Evolutionary conservation across 1,284 basidiomycete species (phyloP).

Genomic region (Leccinum pachyderme): DNA sequence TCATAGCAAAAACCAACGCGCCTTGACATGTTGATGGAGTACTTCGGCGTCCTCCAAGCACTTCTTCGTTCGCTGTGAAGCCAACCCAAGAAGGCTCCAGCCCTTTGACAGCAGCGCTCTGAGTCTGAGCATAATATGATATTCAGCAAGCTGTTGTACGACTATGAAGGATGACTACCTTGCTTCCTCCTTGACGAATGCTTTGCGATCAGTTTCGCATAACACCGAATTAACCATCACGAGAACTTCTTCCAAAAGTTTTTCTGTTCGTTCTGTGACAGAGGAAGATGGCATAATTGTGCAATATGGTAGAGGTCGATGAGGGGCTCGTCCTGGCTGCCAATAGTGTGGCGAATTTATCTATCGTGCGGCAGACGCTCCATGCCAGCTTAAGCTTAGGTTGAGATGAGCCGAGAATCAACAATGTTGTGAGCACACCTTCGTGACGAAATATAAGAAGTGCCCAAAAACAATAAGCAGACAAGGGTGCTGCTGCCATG

Average conservation of each 20-base stretch:
- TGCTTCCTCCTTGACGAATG: conserved; percentile 10
- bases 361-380: not conserved
- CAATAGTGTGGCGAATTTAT: conserved; percentile 17
- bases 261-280: not conserved
- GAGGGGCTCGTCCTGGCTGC: not conserved
- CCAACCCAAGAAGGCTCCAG: not conserved
- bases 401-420: not conserved
- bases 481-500: not conserved
- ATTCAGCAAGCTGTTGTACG: too few relatives aligned
- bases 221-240: not conserved
- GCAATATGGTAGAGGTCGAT: not conserved
- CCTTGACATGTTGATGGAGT: conserved; percentile 11
- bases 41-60: conserved; percentile 5
- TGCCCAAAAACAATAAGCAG: conserved; percentile 15
- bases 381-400: not conserved
- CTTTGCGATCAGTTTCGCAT: conserved; percentile 2
- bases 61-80: conserved; percentile 3
- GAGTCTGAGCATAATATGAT: too few relatives aligned
- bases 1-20: not conserved
- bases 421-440: conserved; percentile 8
- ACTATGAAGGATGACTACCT: conserved; percentile 2
- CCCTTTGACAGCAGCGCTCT: not conserved
- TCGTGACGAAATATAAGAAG: conserved; percentile 20
- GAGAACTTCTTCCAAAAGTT: conserved; percentile 4
- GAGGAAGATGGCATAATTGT: conserved; percentile 13